Conservation (phyloP, 371 early-diverging fungal genomes). For the Mortierella sp. region DNA sequence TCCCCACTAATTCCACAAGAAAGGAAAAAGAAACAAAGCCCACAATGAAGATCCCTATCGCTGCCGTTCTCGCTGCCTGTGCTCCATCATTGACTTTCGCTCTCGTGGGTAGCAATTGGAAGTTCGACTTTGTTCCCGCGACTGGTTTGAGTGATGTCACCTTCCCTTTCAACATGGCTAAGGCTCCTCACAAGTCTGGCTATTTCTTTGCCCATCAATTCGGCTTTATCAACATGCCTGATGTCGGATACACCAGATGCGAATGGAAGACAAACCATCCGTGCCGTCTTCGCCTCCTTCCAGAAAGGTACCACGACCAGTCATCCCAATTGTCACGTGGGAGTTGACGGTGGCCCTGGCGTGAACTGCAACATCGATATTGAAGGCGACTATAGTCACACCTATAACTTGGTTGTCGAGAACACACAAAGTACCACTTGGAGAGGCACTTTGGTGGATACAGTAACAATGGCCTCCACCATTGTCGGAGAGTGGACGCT, state of each 20-base stretch:
- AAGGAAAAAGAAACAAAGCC: too few species aligned
- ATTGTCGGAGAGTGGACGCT: slow-evolving; percentile 5
- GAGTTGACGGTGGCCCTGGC: slow-evolving; percentile 2
- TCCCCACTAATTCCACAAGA: too few species aligned
- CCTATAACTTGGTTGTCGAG: background rate
- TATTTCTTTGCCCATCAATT: slow-evolving; percentile 10
- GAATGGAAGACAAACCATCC: background rate
- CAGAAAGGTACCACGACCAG: background rate
- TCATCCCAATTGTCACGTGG: background rate
- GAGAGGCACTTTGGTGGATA: slow-evolving; percentile 1
- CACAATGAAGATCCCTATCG: slow-evolving; percentile 5
- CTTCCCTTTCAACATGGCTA: slow-evolving; percentile 6
- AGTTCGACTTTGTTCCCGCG: background rate
- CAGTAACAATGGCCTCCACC: background rate
- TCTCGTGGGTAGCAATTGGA: background rate
- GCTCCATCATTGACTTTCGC: slow-evolving; percentile 4
- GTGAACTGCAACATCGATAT: background rate
- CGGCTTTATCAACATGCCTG: background rate
- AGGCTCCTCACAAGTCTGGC: background rate
- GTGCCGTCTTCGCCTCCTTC: slow-evolving; percentile 5
- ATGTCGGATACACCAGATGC: background rate
- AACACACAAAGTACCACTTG: slow-evolving; percentile 2
- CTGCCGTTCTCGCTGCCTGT: slow-evolving; percentile 1
- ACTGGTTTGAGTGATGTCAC: slow-evolving; percentile 3
- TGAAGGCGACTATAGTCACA: background rate